Conservation (phyloP, 176 grass and related monocot species). For the Hyparrhenia diplandra region DNA sequence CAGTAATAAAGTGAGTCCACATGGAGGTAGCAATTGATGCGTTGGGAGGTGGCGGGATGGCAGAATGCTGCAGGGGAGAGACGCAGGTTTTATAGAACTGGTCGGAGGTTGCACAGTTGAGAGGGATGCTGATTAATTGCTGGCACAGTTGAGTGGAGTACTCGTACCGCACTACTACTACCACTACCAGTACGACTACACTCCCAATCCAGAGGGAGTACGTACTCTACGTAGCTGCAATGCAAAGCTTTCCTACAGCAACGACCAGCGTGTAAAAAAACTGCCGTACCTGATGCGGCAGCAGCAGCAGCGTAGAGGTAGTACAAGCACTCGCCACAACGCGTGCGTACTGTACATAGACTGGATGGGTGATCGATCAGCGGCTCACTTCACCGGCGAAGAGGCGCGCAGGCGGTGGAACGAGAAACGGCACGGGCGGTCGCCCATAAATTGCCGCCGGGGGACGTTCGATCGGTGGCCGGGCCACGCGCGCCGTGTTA, state of each 20-base stretch:
- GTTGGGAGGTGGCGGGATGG: background rate
- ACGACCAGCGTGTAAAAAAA: background rate
- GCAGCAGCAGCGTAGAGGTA: background rate
- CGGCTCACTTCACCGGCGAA: background rate
- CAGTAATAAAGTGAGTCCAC: conserved; percentile 41
- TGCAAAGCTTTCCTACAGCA: background rate
- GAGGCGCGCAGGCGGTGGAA: background rate
- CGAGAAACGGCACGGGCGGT: conserved; percentile 22
- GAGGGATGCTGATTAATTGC: conserved; percentile 51
- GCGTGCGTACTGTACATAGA: background rate
- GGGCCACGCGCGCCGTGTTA: background rate
- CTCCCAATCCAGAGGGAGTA: too few relatives aligned
- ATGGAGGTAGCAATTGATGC: conserved; percentile 37
- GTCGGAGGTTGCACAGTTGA: conserved; percentile 27
- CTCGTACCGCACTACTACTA: too few relatives aligned
- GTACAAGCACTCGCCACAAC: background rate
- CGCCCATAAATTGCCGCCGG: conserved; percentile 74
- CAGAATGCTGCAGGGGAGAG: conserved; percentile 17
- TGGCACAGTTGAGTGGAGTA: conserved; percentile 15
- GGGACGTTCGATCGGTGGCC: conserved; percentile 34
- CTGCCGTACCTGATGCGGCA: conserved; percentile 8
- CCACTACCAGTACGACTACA: background rate
- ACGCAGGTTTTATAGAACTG: conserved; percentile 40
- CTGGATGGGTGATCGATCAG: background rate
- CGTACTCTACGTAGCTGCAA: too few relatives aligned